Conservation (phyloP, 139 green algal species). For the Haematococcus lacustris region DNA sequence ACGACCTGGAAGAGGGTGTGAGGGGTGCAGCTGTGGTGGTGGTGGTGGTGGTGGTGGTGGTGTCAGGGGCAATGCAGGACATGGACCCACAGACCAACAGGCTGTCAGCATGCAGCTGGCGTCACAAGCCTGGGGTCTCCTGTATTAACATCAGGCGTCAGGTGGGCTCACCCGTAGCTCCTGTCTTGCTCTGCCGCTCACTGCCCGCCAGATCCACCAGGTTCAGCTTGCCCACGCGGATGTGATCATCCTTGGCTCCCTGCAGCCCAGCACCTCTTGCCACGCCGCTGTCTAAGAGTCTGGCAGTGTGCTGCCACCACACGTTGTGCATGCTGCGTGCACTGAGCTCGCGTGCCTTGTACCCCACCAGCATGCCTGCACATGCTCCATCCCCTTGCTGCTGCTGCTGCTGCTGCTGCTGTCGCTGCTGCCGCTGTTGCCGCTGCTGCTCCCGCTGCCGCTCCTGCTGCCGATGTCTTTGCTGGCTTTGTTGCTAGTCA, state of each 20-base stretch:
- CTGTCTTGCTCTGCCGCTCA: constrained; percentile 62
- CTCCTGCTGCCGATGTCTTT: background rate
- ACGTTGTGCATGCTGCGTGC: constrained; percentile 15
- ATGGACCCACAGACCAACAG: background rate
- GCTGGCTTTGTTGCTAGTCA: background rate
- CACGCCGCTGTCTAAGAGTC: background rate
- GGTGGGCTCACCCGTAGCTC: constrained; percentile 4
- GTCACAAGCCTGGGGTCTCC: no score
- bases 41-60: background rate
- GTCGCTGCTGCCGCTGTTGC: background rate
- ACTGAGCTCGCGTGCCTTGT: background rate
- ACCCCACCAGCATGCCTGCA: background rate
- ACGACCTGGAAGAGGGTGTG: background rate
- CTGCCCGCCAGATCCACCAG: constrained; percentile 84
- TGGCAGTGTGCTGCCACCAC: background rate
- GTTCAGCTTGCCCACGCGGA: constrained; percentile 79
- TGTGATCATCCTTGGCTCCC: constrained; percentile 33
- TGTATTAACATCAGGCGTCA: background rate
- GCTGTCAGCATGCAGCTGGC: background rate
- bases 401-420: background rate
- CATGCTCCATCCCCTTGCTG: constrained; percentile 19
- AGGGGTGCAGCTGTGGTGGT: background rate
- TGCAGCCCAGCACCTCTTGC: background rate
- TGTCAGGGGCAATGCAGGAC: background rate
- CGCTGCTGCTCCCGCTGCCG: background rate